Conservation (phyloP, 495 filamentous ascomycete species). For the Terfezia claveryi region DNA sequence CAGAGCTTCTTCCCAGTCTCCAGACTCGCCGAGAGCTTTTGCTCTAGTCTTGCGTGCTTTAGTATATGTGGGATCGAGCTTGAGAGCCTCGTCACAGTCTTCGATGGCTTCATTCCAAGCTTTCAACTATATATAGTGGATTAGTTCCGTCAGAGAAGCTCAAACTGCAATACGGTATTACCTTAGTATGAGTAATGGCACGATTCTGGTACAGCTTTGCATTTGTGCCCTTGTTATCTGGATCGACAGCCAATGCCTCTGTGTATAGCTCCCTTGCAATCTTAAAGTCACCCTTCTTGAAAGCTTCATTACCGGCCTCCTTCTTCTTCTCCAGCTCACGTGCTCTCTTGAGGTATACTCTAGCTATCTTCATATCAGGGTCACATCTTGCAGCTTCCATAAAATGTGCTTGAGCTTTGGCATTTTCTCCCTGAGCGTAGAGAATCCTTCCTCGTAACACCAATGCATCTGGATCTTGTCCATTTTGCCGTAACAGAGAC, state of each 20-base stretch:
- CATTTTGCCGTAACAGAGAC: constrained; percentile 60
- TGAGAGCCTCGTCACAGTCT: constrained; percentile 73
- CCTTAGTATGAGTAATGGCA: constrained; percentile 49
- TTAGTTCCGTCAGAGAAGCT: neutral
- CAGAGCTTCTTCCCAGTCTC: constrained; percentile 77
- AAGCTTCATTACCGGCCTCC: constrained; percentile 73
- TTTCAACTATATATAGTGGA: constrained; percentile 35
- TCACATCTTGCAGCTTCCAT: constrained; percentile 74
- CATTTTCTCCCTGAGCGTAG: constrained; percentile 82
- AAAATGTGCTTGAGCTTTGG: constrained; percentile 85
- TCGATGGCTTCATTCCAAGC: constrained; percentile 53
- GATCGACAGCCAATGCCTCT: constrained; percentile 69
- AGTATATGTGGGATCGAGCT: constrained; percentile 59
- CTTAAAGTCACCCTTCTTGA: constrained; percentile 63
- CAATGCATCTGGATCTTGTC: constrained; percentile 77
- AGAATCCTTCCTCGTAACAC: constrained; percentile 70
- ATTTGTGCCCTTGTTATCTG: constrained; percentile 75
- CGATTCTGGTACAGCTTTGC: constrained; percentile 86
- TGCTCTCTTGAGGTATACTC: constrained; percentile 16
- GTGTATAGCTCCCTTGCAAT: constrained; percentile 65
- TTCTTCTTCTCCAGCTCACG: constrained; percentile 73
- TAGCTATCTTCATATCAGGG: constrained; percentile 62
- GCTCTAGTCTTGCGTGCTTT: constrained; percentile 89
- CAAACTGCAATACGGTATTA: constrained; percentile 7
- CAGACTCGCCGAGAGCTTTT: constrained; percentile 60